A percentile compares a stretch with the other conserved stretches of the same genome.
These are phyloP conservation scores for Hypoxylon cercidicola DNA, from an alignment of 495 filamentous ascomycete species.

Conservation along the genomic window DNA sequence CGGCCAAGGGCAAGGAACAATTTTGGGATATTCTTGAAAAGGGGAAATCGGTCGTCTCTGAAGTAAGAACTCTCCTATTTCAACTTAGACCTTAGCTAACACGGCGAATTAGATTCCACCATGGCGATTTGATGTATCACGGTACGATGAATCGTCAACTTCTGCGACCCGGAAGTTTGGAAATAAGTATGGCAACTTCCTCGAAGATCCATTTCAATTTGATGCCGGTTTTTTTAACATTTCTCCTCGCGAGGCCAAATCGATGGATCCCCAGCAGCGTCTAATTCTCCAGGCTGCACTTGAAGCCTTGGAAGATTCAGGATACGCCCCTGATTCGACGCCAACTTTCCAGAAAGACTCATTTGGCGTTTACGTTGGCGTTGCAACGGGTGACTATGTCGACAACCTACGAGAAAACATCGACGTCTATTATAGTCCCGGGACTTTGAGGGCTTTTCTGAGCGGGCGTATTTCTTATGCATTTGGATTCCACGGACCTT, in stretches of 20 bases:
- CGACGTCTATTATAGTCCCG: slow-evolving; percentile 29
- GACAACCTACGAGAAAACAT: slow-evolving; percentile 25
- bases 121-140: slow-evolving; percentile 22
- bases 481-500: slow-evolving; percentile 57
- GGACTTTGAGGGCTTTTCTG: slow-evolving; percentile 26
- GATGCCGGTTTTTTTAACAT: slow-evolving; percentile 62
- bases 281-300: slow-evolving; percentile 52
- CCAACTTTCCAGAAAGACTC: slow-evolving; percentile 16
- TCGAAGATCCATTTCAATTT: slow-evolving; percentile 48
- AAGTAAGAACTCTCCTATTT: slow-evolving; percentile 8
- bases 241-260: slow-evolving; percentile 52
- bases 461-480: slow-evolving; percentile 46
- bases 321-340: slow-evolving; percentile 30
- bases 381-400: slow-evolving; percentile 26
- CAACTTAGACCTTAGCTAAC: background rate
- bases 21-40: slow-evolving; percentile 49
- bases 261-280: slow-evolving; percentile 58
- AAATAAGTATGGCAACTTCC: slow-evolving; percentile 39
- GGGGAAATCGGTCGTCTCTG: slow-evolving; percentile 8
- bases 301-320: slow-evolving; percentile 57
- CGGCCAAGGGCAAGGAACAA: slow-evolving; percentile 48
- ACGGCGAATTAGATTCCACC: slow-evolving; percentile 4
- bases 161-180: slow-evolving; percentile 14
- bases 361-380: slow-evolving; percentile 24
- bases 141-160: background rate